A percentile compares a stretch with the other conserved stretches of the same genome.
Conservation (phyloP, 2,329 filamentous ascomycete species). For the Fusarium praegraminearum region DNA sequence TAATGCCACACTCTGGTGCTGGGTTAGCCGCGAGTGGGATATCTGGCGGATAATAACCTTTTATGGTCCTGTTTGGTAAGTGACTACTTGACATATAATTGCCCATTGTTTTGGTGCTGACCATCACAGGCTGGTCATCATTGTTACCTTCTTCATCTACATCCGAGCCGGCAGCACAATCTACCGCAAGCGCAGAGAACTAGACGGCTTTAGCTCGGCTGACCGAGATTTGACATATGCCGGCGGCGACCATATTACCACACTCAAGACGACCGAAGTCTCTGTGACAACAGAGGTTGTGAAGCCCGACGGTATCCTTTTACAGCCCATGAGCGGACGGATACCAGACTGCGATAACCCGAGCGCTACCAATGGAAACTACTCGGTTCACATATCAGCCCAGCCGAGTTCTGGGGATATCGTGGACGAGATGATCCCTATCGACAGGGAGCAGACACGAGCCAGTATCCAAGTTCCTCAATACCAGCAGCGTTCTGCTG, state of each 20-base stretch:
- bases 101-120: slow-evolving; percentile 3
- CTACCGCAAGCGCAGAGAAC: slow-evolving; percentile 73
- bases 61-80: slow-evolving; percentile 78
- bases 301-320: slow-evolving; percentile 36
- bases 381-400: slow-evolving; percentile 65
- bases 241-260: slow-evolving; percentile 59
- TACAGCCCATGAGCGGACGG: slow-evolving; percentile 43
- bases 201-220: slow-evolving; percentile 66
- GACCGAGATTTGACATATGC: slow-evolving; percentile 57
- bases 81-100: not conserved
- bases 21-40: slow-evolving; percentile 76
- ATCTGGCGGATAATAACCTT: slow-evolving; percentile 79
- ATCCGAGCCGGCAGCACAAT: slow-evolving; percentile 74
- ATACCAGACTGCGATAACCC: slow-evolving; percentile 29
- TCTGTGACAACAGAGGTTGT: slow-evolving; percentile 66
- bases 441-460: slow-evolving; percentile 37
- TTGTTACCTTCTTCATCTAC: slow-evolving; percentile 74
- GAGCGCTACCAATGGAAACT: slow-evolving; percentile 49
- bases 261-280: slow-evolving; percentile 73
- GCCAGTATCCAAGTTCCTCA: slow-evolving; percentile 20
- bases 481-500: slow-evolving; percentile 39
- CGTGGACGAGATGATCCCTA: slow-evolving; percentile 47
- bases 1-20: slow-evolving; percentile 84
- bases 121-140: slow-evolving; percentile 67
- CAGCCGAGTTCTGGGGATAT: slow-evolving; percentile 33